phyloP scores from a whole-genome alignment of 2,329 filamentous ascomycete genomes.

The Raffaelea deltoideospora region DNA sequence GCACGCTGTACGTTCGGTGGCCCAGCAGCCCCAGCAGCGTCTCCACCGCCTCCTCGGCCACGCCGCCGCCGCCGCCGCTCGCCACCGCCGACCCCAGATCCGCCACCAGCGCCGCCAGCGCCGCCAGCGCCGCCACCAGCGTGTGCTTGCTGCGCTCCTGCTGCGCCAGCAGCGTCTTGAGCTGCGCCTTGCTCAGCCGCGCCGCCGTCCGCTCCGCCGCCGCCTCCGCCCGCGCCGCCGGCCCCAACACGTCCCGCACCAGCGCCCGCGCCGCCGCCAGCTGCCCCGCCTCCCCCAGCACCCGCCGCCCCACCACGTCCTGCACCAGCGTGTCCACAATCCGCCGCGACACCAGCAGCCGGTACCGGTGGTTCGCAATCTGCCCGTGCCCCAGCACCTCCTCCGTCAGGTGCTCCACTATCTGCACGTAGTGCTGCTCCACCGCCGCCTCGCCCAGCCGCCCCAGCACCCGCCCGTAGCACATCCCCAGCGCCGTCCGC shows the following conservation, averaged over 20 bases:
- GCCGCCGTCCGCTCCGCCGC: constrained; percentile 60
- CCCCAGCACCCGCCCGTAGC: constrained; percentile 69
- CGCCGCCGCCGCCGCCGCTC: no score
- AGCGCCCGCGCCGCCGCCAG: constrained; percentile 66
- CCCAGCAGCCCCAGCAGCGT: constrained; percentile 78
- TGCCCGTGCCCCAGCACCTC: constrained; percentile 65
- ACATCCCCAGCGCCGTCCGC: constrained; percentile 71
- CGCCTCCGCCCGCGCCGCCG: constrained; percentile 77
- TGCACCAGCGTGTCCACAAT: constrained; percentile 76
- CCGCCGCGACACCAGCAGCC: constrained; percentile 68
- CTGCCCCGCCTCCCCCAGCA: constrained; percentile 82
- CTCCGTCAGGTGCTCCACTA: constrained; percentile 65
- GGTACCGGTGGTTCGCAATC: constrained; percentile 73
- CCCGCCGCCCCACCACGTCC: constrained; percentile 63
- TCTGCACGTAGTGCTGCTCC: constrained; percentile 65
- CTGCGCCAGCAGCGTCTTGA: no score
- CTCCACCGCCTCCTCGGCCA: constrained; percentile 76
- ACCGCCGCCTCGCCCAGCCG: constrained; percentile 70
- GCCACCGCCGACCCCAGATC: constrained; percentile 72
- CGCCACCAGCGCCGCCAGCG: constrained; percentile 62
- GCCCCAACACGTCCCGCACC: constrained; percentile 80
- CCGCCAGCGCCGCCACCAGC: constrained; percentile 63
- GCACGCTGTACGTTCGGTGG: constrained; percentile 91
- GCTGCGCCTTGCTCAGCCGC: background rate
- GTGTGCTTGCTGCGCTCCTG: constrained; percentile 81